Conservation (phyloP, 208 protist species). For the Trypanosomatidae sp. region DNA sequence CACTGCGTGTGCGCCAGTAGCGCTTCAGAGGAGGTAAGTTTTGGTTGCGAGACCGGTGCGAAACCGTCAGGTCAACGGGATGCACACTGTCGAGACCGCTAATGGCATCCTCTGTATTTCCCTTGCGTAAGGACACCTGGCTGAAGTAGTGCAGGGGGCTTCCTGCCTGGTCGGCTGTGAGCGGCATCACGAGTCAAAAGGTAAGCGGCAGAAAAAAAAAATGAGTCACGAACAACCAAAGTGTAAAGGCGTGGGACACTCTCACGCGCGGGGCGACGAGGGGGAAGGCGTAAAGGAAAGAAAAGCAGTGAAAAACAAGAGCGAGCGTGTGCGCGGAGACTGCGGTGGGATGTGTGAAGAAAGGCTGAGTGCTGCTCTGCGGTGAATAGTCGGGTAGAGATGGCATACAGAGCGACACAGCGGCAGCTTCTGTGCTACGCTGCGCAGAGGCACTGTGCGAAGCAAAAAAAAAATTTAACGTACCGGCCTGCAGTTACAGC, state of each 20-base stretch:
- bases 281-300: neutral
- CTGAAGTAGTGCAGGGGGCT: constrained; percentile 10
- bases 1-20: constrained; percentile 52
- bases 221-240: neutral
- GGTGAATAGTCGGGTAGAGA: neutral
- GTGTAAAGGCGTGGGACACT: neutral
- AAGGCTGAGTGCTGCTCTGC: too few relatives aligned
- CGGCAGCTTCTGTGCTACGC: neutral
- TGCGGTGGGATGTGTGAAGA: neutral
- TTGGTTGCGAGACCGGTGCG: constrained; percentile 32
- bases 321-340: neutral
- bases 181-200: constrained; percentile 6
- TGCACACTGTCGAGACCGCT: constrained; percentile 15
- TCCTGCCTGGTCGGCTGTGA: neutral
- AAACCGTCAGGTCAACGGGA: constrained; percentile 54
- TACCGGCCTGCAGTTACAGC: neutral
- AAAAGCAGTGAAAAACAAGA: neutral
- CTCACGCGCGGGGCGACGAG: neutral
- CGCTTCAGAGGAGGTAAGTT: constrained; percentile 39
- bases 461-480: neutral
- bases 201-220: neutral
- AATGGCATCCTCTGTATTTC: constrained; percentile 2
- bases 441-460: neutral
- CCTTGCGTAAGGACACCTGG: constrained; percentile 4
- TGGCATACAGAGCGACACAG: neutral